Evolutionary conservation across 164 flowering plant species (phyloP).

Genomic region (Annona squamosa): DNA sequence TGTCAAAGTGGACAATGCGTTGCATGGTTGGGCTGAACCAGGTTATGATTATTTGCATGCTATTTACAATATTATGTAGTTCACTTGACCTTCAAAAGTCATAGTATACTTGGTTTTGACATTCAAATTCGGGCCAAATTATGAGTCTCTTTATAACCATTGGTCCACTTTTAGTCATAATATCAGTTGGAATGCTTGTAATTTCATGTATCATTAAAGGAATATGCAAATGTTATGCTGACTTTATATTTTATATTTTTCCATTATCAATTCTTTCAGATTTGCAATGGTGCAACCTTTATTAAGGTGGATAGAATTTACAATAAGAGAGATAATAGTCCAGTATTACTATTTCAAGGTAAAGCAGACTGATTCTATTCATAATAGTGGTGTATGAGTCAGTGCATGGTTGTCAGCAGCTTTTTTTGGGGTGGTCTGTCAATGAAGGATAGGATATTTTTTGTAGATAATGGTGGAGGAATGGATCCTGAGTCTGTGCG

Average conservation of each 20-base stretch:
- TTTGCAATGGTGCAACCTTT: conserved; percentile 78
- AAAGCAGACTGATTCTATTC: neutral
- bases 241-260: neutral
- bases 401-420: neutral
- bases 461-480: conserved; percentile 92
- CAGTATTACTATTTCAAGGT: conserved; percentile 87
- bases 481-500: conserved; percentile 78
- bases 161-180: too few relatives aligned
- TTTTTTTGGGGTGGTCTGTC: neutral
- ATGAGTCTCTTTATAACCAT: neutral
- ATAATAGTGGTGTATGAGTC: neutral
- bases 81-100: neutral
- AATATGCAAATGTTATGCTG: neutral
- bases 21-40: too few relatives aligned
- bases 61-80: too few relatives aligned
- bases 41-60: too few relatives aligned
- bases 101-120: neutral
- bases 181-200: neutral
- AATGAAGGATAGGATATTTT: neutral
- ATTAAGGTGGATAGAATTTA: conserved; percentile 75
- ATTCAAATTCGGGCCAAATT: neutral
- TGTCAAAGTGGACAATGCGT: too few relatives aligned
- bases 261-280: conserved; percentile 25
- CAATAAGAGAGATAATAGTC: conserved; percentile 51
- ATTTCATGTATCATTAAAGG: neutral